These are phyloP conservation scores for Endocladia muricata DNA, from an alignment of 31 red algal genomes.

Conservation along the genomic window DNA sequence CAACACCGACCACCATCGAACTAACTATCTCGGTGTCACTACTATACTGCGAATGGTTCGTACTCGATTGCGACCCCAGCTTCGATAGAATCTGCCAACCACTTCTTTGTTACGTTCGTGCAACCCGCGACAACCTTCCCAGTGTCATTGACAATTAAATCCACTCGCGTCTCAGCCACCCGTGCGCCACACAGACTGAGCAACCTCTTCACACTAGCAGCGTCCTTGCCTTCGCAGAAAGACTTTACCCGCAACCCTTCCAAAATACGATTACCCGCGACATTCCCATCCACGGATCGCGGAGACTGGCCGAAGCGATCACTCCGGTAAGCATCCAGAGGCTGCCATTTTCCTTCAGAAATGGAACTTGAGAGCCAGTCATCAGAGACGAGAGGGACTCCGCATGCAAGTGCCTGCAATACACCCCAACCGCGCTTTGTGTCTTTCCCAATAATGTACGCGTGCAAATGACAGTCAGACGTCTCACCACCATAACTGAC, in stretches of 20 bases:
- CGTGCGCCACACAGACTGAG: constrained; percentile 30
- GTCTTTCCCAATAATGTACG: constrained; percentile 54
- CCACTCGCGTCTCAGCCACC: constrained; percentile 49
- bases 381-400: constrained; percentile 47
- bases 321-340: constrained; percentile 32
- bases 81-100: constrained; percentile 67
- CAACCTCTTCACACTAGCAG: constrained; percentile 34
- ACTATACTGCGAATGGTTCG: constrained; percentile 14
- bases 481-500: constrained; percentile 30
- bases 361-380: constrained; percentile 58
- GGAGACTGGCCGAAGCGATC: constrained; percentile 57
- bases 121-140: constrained; percentile 20
- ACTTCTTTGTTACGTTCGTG: constrained; percentile 49
- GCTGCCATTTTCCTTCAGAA: constrained; percentile 50
- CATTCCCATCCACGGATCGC: constrained; percentile 5
- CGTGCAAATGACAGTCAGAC: not conserved
- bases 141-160: constrained; percentile 53
- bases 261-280: constrained; percentile 3
- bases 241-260: constrained; percentile 45
- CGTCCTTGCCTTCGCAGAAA: constrained; percentile 33
- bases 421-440: constrained; percentile 64
- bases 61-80: constrained; percentile 40
- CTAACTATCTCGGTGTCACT: too few species aligned
- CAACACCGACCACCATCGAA: too few species aligned
- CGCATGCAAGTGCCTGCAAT: constrained; percentile 41